Evolutionary conservation across 1,139 yeast species (phyloP).

Genomic region (Scheffersomyces stambukii): DNA sequence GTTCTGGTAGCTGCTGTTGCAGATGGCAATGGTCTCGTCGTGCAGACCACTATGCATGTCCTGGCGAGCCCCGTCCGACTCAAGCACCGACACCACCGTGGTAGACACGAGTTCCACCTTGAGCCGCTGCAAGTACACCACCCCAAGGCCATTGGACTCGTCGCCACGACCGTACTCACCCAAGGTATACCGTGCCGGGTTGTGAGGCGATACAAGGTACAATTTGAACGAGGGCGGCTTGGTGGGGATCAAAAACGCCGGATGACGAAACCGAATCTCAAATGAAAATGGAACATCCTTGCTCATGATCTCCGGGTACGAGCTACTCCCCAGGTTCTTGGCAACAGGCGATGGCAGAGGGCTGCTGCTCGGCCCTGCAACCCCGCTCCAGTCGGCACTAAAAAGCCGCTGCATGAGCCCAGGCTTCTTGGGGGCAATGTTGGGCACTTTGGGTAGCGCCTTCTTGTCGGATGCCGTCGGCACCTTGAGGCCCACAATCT

Average conservation of each 20-base stretch:
- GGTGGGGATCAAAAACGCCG: slow-evolving; percentile 42
- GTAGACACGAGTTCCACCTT: slow-evolving; percentile 29
- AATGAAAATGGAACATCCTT: slow-evolving; percentile 41
- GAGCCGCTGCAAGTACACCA: slow-evolving; percentile 38
- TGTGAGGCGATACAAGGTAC: slow-evolving; percentile 28
- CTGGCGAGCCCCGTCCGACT: slow-evolving; percentile 20
- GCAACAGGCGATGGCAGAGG: slow-evolving; percentile 8
- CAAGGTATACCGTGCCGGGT: slow-evolving; percentile 35
- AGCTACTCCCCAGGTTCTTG: slow-evolving; percentile 3
- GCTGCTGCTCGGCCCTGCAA: slow-evolving; percentile 1
- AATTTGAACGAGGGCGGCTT: slow-evolving; percentile 38
- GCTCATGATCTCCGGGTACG: slow-evolving; percentile 25
- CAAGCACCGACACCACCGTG: slow-evolving; percentile 35
- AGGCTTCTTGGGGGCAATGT: slow-evolving; percentile 13
- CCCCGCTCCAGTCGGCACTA: slow-evolving; percentile 5
- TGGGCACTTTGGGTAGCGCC: slow-evolving; percentile 18
- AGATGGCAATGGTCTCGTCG: slow-evolving; percentile 23
- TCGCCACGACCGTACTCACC: slow-evolving; percentile 34
- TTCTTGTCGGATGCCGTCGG: slow-evolving; percentile 13
- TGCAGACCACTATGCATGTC: slow-evolving; percentile 29
- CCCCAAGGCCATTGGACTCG: slow-evolving; percentile 46
- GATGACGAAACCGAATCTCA: slow-evolving; percentile 45
- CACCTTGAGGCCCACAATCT: slow-evolving; percentile 37
- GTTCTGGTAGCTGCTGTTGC: slow-evolving; percentile 31
- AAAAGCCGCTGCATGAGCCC: slow-evolving; percentile 21